Base-by-base conservation (phyloP, 2,329 filamentous ascomycete species). In the Neoarthrinium moseri region DNA sequence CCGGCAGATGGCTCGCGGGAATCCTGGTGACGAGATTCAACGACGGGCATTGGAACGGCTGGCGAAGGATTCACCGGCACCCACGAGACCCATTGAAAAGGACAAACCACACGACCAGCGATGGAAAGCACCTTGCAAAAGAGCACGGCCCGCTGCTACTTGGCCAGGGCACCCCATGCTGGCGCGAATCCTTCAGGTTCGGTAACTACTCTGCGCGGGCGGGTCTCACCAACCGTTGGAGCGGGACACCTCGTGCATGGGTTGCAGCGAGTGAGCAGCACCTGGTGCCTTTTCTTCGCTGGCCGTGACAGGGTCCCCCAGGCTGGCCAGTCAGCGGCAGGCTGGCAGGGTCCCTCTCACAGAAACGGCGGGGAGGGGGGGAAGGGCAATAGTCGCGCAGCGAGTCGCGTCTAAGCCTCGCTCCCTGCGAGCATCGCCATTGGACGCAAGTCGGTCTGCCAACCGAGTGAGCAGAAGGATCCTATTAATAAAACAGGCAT, bases 211-310 rank as follows among this genome's bases (percentile, higher is more conserved):
- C n/a, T n/a, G n/a, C n/a, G n/a, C n/a, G n/a, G 20, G 33, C 15
- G 23, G 43, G 35, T 45, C 18, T 45, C 26, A 45, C 43, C 43
- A 45, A 44, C 43, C 43, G 34, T 45, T 37, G 43, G 34, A 45
- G 26, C 34, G 34, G 43, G 21, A 45, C 42, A 35, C n/a, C 21
- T 45, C 33, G 43, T 39, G 43, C 43, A 17, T 38, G 24, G 27
- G 18, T 39, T 21, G 18, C 43, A 24, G 18, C 21, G n/a, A 11
- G 21, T 6, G 15, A 43, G 23, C 12, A 26, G 30, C 24, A 26
- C 40, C n/a, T 12, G 27, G 40, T 30, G 8, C 40, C 40, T 43
- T 33, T 41, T 30, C 15, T 26, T 35, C 6, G 13, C 15, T 20
- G 33, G 12, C 33, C 20, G 18, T 15, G 27, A 10, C 37, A 40